These are phyloP conservation scores for Kurtzmaniella quercitrusa DNA, from an alignment of 1,139 yeast species.

Conservation along the genomic window DNA sequence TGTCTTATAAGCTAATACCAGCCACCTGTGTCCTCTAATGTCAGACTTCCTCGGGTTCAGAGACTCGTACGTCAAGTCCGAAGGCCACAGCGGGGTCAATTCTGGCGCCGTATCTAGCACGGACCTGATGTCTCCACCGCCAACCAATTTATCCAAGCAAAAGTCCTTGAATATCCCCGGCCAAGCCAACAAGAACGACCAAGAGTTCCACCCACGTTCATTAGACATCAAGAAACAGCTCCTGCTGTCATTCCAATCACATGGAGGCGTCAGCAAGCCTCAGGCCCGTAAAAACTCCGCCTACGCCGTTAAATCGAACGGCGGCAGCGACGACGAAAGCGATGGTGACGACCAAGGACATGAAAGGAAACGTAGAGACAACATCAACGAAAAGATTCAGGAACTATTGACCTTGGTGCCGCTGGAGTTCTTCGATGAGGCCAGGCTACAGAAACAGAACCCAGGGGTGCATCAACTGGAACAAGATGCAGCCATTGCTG, in stretches of 20 bases:
- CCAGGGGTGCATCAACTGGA: constrained; percentile 10
- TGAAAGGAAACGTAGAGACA: constrained; percentile 75
- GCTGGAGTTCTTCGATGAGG: constrained; percentile 44
- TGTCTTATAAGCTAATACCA: no score
- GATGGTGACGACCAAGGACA: constrained; percentile 35
- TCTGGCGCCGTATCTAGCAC: constrained; percentile 17
- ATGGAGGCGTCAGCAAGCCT: constrained; percentile 36
- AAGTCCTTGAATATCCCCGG: constrained; percentile 22
- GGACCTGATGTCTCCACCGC: constrained; percentile 15
- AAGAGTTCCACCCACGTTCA: constrained; percentile 28
- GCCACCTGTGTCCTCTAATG: no score
- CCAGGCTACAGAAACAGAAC: constrained; percentile 2
- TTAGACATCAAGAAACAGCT: constrained; percentile 39
- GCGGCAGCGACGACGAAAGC: constrained; percentile 27
- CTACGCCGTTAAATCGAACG: constrained; percentile 24
- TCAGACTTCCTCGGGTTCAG: constrained; percentile 21
- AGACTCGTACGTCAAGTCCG: constrained; percentile 17
- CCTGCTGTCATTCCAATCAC: constrained; percentile 33
- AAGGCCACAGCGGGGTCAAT: constrained; percentile 12
- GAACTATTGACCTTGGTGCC: constrained; percentile 75
- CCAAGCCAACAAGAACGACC: constrained; percentile 26
- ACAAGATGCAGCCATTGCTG: constrained; percentile 24
- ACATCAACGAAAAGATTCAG: constrained; percentile 84
- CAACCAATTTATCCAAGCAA: constrained; percentile 13
- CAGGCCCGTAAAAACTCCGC: constrained; percentile 37